A percentile compares a stretch with the other conserved stretches of the same genome.
phyloP scores from a whole-genome alignment of 352 stramenopile species.

The Pseudoperonospora humuli region DNA sequence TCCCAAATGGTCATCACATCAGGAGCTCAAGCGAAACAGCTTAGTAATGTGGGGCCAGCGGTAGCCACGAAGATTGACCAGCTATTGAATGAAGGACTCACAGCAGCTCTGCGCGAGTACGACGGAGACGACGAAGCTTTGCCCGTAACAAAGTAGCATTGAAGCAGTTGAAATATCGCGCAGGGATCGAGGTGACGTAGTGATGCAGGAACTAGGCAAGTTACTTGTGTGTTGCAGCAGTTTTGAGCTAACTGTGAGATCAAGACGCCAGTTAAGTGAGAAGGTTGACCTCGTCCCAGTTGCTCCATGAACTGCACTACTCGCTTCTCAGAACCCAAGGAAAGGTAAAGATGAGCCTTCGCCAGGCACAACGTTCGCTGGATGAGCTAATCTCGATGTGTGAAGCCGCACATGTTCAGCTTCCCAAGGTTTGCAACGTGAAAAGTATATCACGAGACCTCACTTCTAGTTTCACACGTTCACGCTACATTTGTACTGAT shows the following conservation, averaged over 20 bases:
- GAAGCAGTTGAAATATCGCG: too few species aligned
- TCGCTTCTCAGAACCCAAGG: neutral
- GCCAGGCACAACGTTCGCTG: slow-evolving; percentile 52
- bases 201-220: too few species aligned
- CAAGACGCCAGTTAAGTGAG: slow-evolving; percentile 8
- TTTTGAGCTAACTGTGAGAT: too few species aligned
- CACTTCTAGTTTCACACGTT: neutral
- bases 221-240: too few species aligned
- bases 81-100: slow-evolving; percentile 44
- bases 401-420: slow-evolving; percentile 45
- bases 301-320: neutral
- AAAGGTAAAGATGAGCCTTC: slow-evolving; percentile 41
- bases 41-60: slow-evolving; percentile 40
- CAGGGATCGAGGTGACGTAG: too few species aligned
- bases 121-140: slow-evolving; percentile 16
- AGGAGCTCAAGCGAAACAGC: slow-evolving; percentile 39
- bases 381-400: slow-evolving; percentile 54
- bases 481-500: neutral
- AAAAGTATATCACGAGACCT: neutral
- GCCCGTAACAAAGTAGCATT: slow-evolving; percentile 10
- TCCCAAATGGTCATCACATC: slow-evolving; percentile 39
- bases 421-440: slow-evolving; percentile 30
- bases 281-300: slow-evolving; percentile 12
- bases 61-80: slow-evolving; percentile 52
- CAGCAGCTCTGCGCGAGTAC: slow-evolving; percentile 46